A percentile compares a stretch with the other conserved stretches of the same genome.
phyloP scores from a whole-genome alignment of 169 alveolate genomes.

The Cryptosporidium viatorum region DNA sequence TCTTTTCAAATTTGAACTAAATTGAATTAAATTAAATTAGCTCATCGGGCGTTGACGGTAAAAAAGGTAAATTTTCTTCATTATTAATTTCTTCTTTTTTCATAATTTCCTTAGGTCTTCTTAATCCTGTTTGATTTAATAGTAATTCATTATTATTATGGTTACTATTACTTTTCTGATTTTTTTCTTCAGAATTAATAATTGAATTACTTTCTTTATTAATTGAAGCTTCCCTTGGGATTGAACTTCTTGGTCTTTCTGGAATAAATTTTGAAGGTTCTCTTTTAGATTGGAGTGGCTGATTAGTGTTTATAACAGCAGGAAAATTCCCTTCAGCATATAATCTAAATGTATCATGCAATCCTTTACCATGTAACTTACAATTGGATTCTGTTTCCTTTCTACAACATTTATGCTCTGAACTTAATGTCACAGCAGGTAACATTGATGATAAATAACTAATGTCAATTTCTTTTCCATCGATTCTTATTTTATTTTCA shows the following conservation, averaged over 20 bases:
- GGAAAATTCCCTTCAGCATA: slow-evolving; percentile 71
- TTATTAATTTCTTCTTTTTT: slow-evolving; percentile 6
- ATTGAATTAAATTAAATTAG: neutral
- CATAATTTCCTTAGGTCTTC: neutral
- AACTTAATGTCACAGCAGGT: slow-evolving; percentile 12
- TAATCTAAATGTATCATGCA: slow-evolving; percentile 35
- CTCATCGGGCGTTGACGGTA: slow-evolving; percentile 55
- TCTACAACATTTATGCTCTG: slow-evolving; percentile 48
- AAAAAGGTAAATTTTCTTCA: slow-evolving; percentile 52
- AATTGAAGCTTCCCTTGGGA: slow-evolving; percentile 37
- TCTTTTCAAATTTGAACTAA: neutral
- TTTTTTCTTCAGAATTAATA: neutral
- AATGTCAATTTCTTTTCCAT: slow-evolving; percentile 57
- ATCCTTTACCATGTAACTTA: slow-evolving; percentile 71
- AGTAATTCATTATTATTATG: neutral
- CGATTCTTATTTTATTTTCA: slow-evolving; percentile 66
- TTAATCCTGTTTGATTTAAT: slow-evolving; percentile 20
- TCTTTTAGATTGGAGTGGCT: neutral
- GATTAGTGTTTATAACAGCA: neutral
- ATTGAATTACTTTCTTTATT: neutral
- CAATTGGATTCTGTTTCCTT: slow-evolving; percentile 35
- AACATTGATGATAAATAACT: slow-evolving; percentile 24
- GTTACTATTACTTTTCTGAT: neutral
- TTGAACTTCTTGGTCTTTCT: slow-evolving; percentile 72
- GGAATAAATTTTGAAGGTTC: slow-evolving; percentile 24